Evolutionary conservation across 2,329 filamentous ascomycete genomes (phyloP), one percentile per base, ranked within the genome.

Genomic region (Aspergillus ochraceoroseus): DNA sequence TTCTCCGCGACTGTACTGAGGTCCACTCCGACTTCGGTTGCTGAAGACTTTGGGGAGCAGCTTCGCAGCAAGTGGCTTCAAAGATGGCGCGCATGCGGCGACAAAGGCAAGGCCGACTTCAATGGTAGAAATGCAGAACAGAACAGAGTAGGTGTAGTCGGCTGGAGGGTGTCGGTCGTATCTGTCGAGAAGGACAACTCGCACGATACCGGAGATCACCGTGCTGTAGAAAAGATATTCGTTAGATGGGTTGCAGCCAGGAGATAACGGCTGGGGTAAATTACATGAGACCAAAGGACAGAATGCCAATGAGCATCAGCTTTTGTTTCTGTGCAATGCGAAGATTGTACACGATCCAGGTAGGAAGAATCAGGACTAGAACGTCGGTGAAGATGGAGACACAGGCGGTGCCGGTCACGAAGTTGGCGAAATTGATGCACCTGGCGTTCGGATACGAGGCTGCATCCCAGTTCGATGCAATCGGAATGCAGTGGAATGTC

Each of bases 361-460:
- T 52, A 1, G 61, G 61, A 5, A 64, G 56, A 0, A 53, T 45
- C 2, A 64, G 34, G 1, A 63, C 54, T 23, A 62, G 38, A 1
- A 58, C 9, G 18, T 63, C 59, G 2, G 59, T 62, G 36, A 62
- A 51, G n/a, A 63, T 48, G 22, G 58, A 54, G 1, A 57, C 31
- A 3, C 50, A 53, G 1, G 54, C 57, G 0, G 51, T 57, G 2
- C 51, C 49, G 1, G 62, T 51, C 30, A 53, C 61, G 34, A 63
- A 61, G 1, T 38, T 49, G 9, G 47, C 51, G 23, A 56, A 53
- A n/a, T 59, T 38, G 25, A 62, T 53, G 29, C 58, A 63, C n/a
- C 41, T 52, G 0, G 55, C 53, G 8, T 43, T 45, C 11, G 38
- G 14, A 27, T 41, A 41, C 5, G 17, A 20, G 2, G 25, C 54